Evolutionary conservation across 1,139 yeast species (phyloP).

Genomic region (Kurtzmaniella quercitrusa): DNA sequence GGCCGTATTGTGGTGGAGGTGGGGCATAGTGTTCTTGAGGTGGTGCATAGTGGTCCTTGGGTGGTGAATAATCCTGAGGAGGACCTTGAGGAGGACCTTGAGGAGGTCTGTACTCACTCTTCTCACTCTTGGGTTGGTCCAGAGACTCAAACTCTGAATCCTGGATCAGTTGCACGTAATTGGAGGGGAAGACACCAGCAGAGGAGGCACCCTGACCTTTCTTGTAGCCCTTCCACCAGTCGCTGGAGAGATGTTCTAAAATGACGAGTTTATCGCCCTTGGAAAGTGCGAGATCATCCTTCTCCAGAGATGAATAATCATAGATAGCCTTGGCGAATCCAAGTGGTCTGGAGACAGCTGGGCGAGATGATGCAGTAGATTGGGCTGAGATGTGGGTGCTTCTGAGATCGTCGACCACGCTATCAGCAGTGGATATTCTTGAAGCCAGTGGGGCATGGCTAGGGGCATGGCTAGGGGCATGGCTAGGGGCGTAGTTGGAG

Average conservation of each 20-base stretch:
- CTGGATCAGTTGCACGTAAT: slow-evolving; percentile 60
- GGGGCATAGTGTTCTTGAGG: slow-evolving; percentile 9
- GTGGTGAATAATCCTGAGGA: no score
- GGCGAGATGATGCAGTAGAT: slow-evolving; percentile 15
- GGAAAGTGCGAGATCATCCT: slow-evolving; percentile 62
- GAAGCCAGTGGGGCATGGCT: slow-evolving; percentile 8
- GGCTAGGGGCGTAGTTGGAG: slow-evolving; percentile 2
- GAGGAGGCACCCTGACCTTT: slow-evolving; percentile 36
- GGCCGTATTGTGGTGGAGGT: slow-evolving; percentile 15
- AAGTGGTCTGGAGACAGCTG: slow-evolving; percentile 17
- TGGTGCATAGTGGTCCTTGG: no score
- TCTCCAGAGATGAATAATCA: slow-evolving; percentile 61
- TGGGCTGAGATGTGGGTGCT: slow-evolving; percentile 13
- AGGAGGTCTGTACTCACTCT: slow-evolving; percentile 12
- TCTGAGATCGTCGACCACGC: slow-evolving; percentile 14
- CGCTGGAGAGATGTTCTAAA: slow-evolving; percentile 69
- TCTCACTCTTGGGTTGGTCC: slow-evolving; percentile 13
- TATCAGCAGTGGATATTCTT: slow-evolving; percentile 10
- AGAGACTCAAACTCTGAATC: slow-evolving; percentile 27
- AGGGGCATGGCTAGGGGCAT: not conserved
- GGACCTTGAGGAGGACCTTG: no score
- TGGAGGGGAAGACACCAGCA: slow-evolving; percentile 86
- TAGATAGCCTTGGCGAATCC: slow-evolving; percentile 62
- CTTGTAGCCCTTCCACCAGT: slow-evolving; percentile 86
- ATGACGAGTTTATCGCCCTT: slow-evolving; percentile 70